Base-by-base conservation (phyloP, 768 basidiomycete species). In the Macrolepiota fuliginosa region DNA sequence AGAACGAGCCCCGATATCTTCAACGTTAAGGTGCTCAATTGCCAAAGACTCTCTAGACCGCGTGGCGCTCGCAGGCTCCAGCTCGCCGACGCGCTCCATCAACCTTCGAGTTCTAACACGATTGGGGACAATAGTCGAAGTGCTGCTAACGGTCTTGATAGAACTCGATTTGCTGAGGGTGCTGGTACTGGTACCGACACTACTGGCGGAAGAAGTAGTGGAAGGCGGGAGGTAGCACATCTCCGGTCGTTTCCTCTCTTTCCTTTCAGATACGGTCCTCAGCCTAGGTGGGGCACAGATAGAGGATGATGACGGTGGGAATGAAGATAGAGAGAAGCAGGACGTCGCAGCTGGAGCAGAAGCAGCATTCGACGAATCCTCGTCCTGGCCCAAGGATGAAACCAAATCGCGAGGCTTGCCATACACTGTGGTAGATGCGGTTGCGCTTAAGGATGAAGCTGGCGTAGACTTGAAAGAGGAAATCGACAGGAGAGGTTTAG, bases 121-220 rank as follows among this genome's bases (percentile, higher is more conserved):
- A 22, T n/a, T 24, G 9, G 51, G 51, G 6, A 61, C 51, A 17
- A 61, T 36, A 54, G 59, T 61, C 29, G 59, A 42, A 19, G 40
- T 32, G 13, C 51, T 61, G 29, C 59, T 61, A 12, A 49, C 22
- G 13, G 56, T 58, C 46, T 17, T 47, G 6, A 50, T 47, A 17
- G 45, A 46, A 17, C 42, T 50, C 35, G 19, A 24, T 15, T 40
- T 49, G 13, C 59, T 35, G 13, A 53, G 40, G 35, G 19, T 54
- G 32, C 27, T 45, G 9, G 51, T 32, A n/a, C n/a, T n/a, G 13
- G 42, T 22, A n/a, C 58, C 50, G 35, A 24, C 27, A n/a, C 55
- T 56, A 15, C 17, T 35, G 22, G 25, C 25, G 27, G 57, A 58
- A 9, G 47, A 37, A 5, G 57, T 12, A 25, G 57, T 58, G 9